These are phyloP conservation scores for Linnemannia elongata DNA, from an alignment of 192 early-diverging fungal species.

Conservation along the genomic window DNA sequence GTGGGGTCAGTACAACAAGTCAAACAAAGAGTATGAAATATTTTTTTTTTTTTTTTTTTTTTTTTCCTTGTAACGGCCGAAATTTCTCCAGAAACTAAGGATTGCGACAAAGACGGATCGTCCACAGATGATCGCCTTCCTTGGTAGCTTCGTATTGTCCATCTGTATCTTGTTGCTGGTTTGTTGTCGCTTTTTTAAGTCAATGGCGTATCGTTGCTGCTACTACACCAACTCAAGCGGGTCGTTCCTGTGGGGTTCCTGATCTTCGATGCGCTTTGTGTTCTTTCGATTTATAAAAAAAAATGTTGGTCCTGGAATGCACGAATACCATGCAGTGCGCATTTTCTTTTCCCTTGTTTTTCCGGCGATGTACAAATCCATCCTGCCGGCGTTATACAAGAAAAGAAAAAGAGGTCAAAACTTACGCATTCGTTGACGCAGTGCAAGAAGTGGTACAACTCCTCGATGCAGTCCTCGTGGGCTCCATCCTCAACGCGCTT, in stretches of 20 bases:
- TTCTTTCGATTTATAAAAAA: background rate
- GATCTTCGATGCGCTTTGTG: background rate
- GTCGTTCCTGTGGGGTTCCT: too few species aligned
- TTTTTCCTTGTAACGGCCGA: background rate
- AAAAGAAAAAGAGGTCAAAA: constrained; percentile 20
- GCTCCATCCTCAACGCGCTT: constrained; percentile 78
- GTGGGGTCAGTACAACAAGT: background rate
- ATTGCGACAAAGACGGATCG: too few species aligned
- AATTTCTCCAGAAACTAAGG: too few species aligned
- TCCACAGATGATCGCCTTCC: too few species aligned
- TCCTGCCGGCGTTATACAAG: background rate
- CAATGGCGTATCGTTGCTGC: too few species aligned
- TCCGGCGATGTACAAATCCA: background rate
- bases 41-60: background rate
- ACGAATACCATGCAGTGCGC: background rate
- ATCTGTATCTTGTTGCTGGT: too few species aligned
- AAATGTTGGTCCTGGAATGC: background rate
- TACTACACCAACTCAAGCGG: too few species aligned
- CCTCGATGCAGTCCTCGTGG: constrained; percentile 83
- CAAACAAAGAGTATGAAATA: background rate
- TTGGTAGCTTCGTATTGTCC: too few species aligned
- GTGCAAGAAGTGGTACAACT: constrained; percentile 87
- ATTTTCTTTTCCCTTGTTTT: too few species aligned
- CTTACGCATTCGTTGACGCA: constrained; percentile 87
- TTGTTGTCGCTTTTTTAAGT: too few species aligned